Conservation (phyloP, 2,329 filamentous ascomycete genomes). For the Pezicula rhizophila region DNA sequence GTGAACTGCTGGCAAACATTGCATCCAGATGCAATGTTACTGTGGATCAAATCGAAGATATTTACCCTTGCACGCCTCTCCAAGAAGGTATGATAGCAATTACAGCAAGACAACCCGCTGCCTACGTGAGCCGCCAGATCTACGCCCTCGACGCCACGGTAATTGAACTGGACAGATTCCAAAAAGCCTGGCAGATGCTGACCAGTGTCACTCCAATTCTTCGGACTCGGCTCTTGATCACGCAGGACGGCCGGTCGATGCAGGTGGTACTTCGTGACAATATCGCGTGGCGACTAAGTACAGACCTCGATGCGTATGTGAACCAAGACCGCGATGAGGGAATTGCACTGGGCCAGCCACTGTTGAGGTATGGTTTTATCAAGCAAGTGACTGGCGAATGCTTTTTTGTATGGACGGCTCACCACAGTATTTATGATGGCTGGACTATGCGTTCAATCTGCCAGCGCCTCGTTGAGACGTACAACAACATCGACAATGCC, state of each 20-base stretch:
- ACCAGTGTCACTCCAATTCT: background rate
- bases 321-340: background rate
- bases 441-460: conserved; percentile 30
- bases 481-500: background rate
- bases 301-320: conserved; percentile 1
- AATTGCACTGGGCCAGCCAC: conserved; percentile 1
- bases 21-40: conserved; percentile 26
- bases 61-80: conserved; percentile 6
- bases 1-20: background rate
- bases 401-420: conserved; percentile 40
- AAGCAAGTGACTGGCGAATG: conserved; percentile 1
- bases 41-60: conserved; percentile 14
- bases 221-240: conserved; percentile 1
- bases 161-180: conserved; percentile 12
- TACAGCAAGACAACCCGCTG: conserved; percentile 21
- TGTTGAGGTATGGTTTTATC: conserved; percentile 5
- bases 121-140: conserved; percentile 26
- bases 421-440: conserved; percentile 48
- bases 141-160: conserved; percentile 8
- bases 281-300: background rate
- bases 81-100: conserved; percentile 48
- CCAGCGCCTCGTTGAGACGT: conserved; percentile 3
- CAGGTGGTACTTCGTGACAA: background rate
- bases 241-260: conserved; percentile 1
- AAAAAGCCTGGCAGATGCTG: conserved; percentile 16